Evolutionary conservation across 345 rosid genomes (phyloP), one percentile per base, ranked within the genome.

Genomic region (Moricandia moricandioides): DNA sequence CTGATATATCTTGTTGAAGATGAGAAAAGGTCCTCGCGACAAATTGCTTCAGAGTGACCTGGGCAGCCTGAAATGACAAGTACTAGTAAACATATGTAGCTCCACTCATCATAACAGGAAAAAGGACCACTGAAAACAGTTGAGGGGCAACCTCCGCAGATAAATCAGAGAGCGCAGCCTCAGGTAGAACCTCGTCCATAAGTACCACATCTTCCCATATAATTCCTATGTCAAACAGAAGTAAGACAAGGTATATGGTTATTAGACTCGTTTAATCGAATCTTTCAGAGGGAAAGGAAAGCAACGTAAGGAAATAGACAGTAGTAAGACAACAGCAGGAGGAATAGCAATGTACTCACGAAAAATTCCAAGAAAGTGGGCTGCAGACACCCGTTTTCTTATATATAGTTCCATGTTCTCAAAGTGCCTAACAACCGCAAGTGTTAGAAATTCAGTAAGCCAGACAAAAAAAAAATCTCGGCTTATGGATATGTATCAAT

Each of bases 141-240:
- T 37, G 52, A 79, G 60, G 55, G 69, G 66, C 27, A 51, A 95
- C 98, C 97, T 91, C 89, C 70, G 86, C 77, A 12, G 88, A 84
- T 80, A 83, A 83, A 70, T 85, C 96, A 55, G 91, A 84, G 65
- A 96, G 93, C 56, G 77, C 82, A 84, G 96, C 92, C 77, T 90
- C 96, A 71, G 74, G 81, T 72, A 92, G 79, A 27, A 87, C 94
- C 82, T 87, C 92, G 79, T 92, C 97, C 90, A 96, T 79, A 71
- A 92, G 79, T 51, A 87, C 89, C 37, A 89, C 97, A 84, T 91
- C 97, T 71, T 81, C 83, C 99, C 98, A 96, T 66, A 96, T 83
- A 51, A 84, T 79, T 82, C 91, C 98, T 95, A 81, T 76, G 75
- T 72, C 52, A 72, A 75, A 33, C 65, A 75, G 62, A 69, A 62